Evolutionary conservation across 176 grass and related monocot genomes (phyloP).

Genomic region (Olyra latifolia): DNA sequence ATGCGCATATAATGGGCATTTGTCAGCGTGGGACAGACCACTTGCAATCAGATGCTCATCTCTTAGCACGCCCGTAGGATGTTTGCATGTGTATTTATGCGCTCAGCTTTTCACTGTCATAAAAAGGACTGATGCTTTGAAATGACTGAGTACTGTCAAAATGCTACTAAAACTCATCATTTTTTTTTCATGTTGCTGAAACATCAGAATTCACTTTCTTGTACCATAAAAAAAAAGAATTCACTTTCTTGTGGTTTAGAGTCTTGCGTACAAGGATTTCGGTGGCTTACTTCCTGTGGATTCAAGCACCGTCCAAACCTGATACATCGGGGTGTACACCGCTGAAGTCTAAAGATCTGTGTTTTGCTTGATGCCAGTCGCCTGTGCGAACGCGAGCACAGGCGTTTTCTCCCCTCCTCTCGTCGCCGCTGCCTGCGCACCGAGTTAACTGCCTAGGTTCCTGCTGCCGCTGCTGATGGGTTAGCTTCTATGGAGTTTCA

Average conservation of each 20-base stretch:
- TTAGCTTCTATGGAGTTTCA: no score
- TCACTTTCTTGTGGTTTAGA: background rate
- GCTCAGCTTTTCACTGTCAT: background rate
- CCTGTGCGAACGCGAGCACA: no score
- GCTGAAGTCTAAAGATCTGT: no score
- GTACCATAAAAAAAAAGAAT: no score
- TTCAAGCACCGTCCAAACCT: no score
- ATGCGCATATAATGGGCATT: background rate
- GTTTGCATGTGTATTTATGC: background rate
- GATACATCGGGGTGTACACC: no score
- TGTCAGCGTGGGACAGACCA: background rate
- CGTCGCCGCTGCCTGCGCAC: no score
- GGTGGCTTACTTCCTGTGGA: background rate
- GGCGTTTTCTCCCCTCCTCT: no score
- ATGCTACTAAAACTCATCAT: background rate
- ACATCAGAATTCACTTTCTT: background rate
- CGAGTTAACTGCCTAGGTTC: no score
- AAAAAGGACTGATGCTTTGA: background rate
- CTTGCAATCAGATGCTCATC: background rate
- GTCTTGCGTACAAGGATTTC: background rate
- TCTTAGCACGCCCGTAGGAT: background rate
- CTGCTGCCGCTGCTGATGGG: no score
- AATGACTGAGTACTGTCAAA: background rate
- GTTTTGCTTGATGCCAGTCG: no score
- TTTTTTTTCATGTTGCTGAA: background rate